Conservation (phyloP, 1,139 yeast species). For the Taphrina confusa region DNA sequence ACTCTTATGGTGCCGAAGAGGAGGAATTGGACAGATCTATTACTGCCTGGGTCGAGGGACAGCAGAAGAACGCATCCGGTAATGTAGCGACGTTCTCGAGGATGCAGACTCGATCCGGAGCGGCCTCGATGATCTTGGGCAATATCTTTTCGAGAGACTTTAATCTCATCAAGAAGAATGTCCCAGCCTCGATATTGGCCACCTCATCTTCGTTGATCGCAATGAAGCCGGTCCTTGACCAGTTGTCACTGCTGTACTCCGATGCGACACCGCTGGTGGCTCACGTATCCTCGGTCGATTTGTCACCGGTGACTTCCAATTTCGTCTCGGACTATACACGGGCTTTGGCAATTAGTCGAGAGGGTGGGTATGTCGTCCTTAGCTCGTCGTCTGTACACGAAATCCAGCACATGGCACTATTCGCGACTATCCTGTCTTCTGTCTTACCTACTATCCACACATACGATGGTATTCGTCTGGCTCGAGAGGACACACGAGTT, state of each 20-base stretch:
- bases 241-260: slow-evolving; percentile 46
- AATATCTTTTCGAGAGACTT: slow-evolving; percentile 54
- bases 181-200: slow-evolving; percentile 55
- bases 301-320: slow-evolving; percentile 55
- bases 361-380: slow-evolving; percentile 68
- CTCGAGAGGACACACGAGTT: slow-evolving; percentile 59
- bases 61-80: slow-evolving; percentile 58
- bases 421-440: slow-evolving; percentile 66
- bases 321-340: slow-evolving; percentile 68
- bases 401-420: slow-evolving; percentile 66
- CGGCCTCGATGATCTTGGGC: slow-evolving; percentile 77
- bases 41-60: slow-evolving; percentile 59
- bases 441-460: slow-evolving; percentile 65
- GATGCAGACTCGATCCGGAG: slow-evolving; percentile 81
- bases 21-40: slow-evolving; percentile 63
- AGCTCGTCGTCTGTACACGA: slow-evolving; percentile 66
- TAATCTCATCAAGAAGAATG: slow-evolving; percentile 43
- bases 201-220: slow-evolving; percentile 68
- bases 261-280: slow-evolving; percentile 55
- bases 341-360: slow-evolving; percentile 64
- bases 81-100: slow-evolving; percentile 59
- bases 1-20: slow-evolving; percentile 68
- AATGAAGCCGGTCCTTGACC: slow-evolving; percentile 60
- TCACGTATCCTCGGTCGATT: slow-evolving; percentile 72
- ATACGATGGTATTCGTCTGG: slow-evolving; percentile 75